Percentiles rank a stretch among this genome's conserved stretches.
Conservation (phyloP, 805 yeast species). For the Peterozyma toletana region DNA sequence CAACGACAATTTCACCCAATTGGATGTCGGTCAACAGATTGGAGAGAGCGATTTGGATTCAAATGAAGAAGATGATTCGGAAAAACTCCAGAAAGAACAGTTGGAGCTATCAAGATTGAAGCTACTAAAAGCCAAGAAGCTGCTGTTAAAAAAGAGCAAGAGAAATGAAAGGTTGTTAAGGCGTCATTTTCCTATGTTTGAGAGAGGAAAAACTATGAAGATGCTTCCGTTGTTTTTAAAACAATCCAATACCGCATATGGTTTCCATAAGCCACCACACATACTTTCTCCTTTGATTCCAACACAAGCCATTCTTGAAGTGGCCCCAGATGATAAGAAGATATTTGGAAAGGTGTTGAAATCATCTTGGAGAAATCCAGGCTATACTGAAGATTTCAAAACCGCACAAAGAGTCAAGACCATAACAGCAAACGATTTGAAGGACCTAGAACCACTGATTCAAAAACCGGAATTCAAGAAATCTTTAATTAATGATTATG, state of each 20-base stretch:
- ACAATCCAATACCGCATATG: conserved; percentile 42
- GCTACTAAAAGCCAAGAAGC: conserved; percentile 9
- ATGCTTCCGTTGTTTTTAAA: conserved; percentile 65
- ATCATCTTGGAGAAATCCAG: not conserved
- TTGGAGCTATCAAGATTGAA: conserved; percentile 7
- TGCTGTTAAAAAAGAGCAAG: conserved; percentile 20
- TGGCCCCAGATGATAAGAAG: conserved; percentile 53
- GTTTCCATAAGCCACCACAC: conserved; percentile 43
- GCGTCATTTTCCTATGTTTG: conserved; percentile 58
- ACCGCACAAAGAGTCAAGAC: conserved; percentile 16
- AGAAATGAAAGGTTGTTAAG: conserved; percentile 28
- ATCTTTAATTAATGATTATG: conserved; percentile 28
- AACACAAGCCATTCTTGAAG: conserved; percentile 47
- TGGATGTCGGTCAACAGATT: conserved; percentile 21
- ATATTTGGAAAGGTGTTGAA: conserved; percentile 25
- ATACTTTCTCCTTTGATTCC: conserved; percentile 46
- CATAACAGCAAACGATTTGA: conserved; percentile 21
- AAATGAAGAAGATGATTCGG: conserved; percentile 11
- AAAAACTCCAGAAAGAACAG: conserved; percentile 10
- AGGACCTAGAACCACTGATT: conserved; percentile 11
- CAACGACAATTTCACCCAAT: conserved; percentile 21
- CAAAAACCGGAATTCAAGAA: conserved; percentile 12
- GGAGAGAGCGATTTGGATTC: conserved; percentile 7
- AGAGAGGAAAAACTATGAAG: conserved; percentile 45
- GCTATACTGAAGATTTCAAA: not conserved